phyloP scores from a whole-genome alignment of 306 rosid species.

The Quercus robur region DNA sequence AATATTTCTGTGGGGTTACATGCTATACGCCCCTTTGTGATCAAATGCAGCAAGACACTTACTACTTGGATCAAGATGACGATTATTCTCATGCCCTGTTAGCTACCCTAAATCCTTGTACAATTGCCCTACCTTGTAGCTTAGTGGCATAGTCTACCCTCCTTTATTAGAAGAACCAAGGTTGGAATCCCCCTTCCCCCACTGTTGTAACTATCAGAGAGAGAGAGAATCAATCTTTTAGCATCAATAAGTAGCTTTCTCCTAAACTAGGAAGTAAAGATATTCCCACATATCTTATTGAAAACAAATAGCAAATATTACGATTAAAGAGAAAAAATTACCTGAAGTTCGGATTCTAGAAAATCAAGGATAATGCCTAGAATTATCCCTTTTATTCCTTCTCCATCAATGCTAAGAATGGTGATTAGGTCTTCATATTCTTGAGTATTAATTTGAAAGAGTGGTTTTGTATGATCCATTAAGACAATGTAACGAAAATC shows the following conservation, averaged over 20 bases:
- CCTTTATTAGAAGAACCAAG: no score
- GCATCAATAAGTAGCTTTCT: background rate
- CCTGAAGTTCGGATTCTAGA: constrained; percentile 69
- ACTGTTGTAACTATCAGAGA: no score
- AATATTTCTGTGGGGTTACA: background rate
- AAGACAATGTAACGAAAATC: no score
- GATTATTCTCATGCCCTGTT: background rate
- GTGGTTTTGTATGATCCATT: no score
- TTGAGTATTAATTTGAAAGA: constrained; percentile 23
- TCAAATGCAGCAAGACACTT: background rate
- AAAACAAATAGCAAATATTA: background rate
- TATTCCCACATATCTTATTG: background rate
- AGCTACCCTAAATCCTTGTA: background rate
- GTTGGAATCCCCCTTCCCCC: no score
- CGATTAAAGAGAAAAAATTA: background rate
- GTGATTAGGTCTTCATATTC: constrained; percentile 56
- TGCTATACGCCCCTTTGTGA: background rate
- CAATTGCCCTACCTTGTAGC: no score
- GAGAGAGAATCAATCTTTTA: background rate
- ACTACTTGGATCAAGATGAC: background rate
- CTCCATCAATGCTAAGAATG: constrained; percentile 67
- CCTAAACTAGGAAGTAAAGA: background rate
- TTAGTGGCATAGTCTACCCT: no score
- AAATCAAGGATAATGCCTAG: constrained; percentile 52
- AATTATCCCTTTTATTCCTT: constrained; percentile 59